A percentile compares a stretch with the other conserved stretches of the same genome.
These are phyloP conservation scores for Camelina neglecta DNA, from an alignment of 345 rosid genomes.

Conservation along the genomic window DNA sequence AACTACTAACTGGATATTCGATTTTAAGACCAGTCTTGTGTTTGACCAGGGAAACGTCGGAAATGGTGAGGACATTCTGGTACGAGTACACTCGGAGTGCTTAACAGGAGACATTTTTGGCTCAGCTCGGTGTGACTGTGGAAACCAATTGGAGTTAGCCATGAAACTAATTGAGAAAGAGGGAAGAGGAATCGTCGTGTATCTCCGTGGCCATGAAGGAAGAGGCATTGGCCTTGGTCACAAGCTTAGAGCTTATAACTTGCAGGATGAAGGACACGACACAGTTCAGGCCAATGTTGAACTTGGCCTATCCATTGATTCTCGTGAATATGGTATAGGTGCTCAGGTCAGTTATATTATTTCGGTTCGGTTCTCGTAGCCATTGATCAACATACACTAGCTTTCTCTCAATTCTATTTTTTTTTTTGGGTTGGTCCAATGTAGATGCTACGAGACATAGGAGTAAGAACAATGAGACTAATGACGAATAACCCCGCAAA, in stretches of 20 bases:
- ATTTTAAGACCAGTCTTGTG: conserved; percentile 14
- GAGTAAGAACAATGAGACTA: conserved; percentile 78
- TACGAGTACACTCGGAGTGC: conserved; percentile 91
- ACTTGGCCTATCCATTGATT: conserved; percentile 82
- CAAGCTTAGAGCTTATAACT: conserved; percentile 79
- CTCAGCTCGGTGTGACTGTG: conserved; percentile 87
- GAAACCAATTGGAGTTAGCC: conserved; percentile 77
- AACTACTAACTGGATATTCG: no score
- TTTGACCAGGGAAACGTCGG: conserved; percentile 69
- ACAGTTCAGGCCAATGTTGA: conserved; percentile 86
- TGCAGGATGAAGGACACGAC: conserved; percentile 91
- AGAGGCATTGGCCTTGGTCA: conserved; percentile 93
- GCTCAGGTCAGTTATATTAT: conserved; percentile 67
- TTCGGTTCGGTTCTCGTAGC: background rate
- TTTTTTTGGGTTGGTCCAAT: background rate
- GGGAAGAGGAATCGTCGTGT: conserved; percentile 74
- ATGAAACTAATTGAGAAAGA: conserved; percentile 74
- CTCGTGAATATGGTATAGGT: conserved; percentile 88
- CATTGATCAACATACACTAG: background rate
- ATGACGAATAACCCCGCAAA: conserved; percentile 96
- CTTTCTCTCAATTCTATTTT: background rate
- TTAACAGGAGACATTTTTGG: conserved; percentile 86
- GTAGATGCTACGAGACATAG: conserved; percentile 80
- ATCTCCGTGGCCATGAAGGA: conserved; percentile 93
- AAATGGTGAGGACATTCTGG: conserved; percentile 79